A percentile compares a stretch with the other conserved stretches of the same genome.
phyloP scores from a whole-genome alignment of 106 monocot species.

The Acorus calamus region DNA sequence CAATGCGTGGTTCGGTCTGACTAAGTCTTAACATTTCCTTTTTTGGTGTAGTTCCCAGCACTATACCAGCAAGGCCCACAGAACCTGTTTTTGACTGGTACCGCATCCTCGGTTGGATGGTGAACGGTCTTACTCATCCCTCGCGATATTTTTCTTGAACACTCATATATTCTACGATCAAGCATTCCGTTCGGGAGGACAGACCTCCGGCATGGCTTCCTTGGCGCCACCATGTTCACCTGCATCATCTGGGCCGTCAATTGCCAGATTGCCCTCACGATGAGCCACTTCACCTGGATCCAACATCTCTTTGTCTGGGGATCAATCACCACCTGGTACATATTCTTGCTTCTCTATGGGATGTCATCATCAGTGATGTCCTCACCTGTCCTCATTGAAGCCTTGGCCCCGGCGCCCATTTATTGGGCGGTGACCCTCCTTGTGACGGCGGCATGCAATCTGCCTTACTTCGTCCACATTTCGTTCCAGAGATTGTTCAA shows the following conservation, averaged over 20 bases:
- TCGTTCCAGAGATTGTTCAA: slow-evolving; percentile 44
- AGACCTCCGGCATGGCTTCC: slow-evolving; percentile 57
- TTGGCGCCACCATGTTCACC: slow-evolving; percentile 72
- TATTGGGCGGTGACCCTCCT: slow-evolving; percentile 50
- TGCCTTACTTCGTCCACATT: slow-evolving; percentile 46
- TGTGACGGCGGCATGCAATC: slow-evolving; percentile 39
- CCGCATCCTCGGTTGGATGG: slow-evolving; percentile 68
- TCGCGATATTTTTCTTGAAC: slow-evolving; percentile 52
- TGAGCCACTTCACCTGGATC: slow-evolving; percentile 88
- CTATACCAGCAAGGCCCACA: slow-evolving; percentile 70
- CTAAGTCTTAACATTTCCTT: neutral
- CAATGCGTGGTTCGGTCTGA: neutral
- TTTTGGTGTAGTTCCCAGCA: slow-evolving; percentile 55
- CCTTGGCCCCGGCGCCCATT: slow-evolving; percentile 39
- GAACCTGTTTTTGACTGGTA: slow-evolving; percentile 73
- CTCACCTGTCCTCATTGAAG: slow-evolving; percentile 34
- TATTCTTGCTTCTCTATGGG: slow-evolving; percentile 52
- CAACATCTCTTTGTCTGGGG: slow-evolving; percentile 74
- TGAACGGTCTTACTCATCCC: slow-evolving; percentile 62
- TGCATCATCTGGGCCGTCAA: slow-evolving; percentile 77
- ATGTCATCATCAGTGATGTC: slow-evolving; percentile 29
- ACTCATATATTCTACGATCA: slow-evolving; percentile 35
- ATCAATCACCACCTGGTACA: slow-evolving; percentile 59
- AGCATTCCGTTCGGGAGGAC: slow-evolving; percentile 42
- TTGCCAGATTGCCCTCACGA: slow-evolving; percentile 56